Evolutionary conservation across 164 flowering plant species (phyloP), one percentile per base, ranked within the genome.

Genomic region (Liriodendron chinense): DNA sequence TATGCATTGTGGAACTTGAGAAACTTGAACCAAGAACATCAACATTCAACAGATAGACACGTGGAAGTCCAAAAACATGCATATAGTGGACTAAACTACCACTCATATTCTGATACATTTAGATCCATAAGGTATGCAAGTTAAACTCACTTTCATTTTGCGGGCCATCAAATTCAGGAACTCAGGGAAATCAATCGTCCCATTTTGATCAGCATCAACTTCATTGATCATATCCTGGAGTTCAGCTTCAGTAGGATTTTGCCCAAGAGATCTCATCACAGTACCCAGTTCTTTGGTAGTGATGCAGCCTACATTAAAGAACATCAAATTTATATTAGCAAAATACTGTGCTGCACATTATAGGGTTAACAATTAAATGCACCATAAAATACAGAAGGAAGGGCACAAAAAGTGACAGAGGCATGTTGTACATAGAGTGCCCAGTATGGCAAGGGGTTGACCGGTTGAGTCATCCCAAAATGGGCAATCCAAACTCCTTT

Each of bases 241-340:
- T 56, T 77, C 79, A 7, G 79, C 79, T 47, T 77, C 79, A 21
- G 79, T 77, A 13, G 79, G 79, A 34, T 77, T 77, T 72, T 77
- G 79, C n/a, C 79, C 79, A 16, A 77, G 71, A n/a, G 79, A 77
- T 67, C 79, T 77, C 75, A 77, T 77, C 56, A 77, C 79, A 34
- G 79, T 77, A 47, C 79, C 79, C 74, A 77, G 47, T 18, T 77
- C 79, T 72, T 77, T 77, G 61, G 79, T 77, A 18, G 79, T 77
- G 20, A 77, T 77, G 66, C 79, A 77, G 70, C 79, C 79, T 77
- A 61, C 48, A 57, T 22, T 7, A 21, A 67, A 1, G 20, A 67
- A 34, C 21, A 26, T 67, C 70, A 67, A 34, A 67, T 26, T 43
- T 28, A 67, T 28, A 28, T 16, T 18, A 34, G 14, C 48, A 67